A percentile compares a stretch with the other conserved stretches of the same genome.
These are phyloP conservation scores for Cichorium intybus DNA, from an alignment of 140 eudicot genomes.

Conservation along the genomic window DNA sequence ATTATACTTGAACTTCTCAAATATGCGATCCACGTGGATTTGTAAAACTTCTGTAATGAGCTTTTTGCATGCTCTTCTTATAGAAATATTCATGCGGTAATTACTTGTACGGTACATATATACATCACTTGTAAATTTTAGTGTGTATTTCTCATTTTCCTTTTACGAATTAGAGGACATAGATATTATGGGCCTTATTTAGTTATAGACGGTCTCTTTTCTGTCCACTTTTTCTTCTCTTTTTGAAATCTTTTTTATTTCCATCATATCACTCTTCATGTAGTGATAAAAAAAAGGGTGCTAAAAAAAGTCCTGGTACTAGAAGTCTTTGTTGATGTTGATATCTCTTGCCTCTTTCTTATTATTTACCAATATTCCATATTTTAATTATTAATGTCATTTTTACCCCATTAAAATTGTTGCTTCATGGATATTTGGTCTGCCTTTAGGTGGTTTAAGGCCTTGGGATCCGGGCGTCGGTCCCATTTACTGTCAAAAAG, in stretches of 20 bases:
- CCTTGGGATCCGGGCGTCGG: slow-evolving; percentile 3
- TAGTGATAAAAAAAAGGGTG: background rate
- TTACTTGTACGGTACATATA: background rate
- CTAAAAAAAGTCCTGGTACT: slow-evolving; percentile 11
- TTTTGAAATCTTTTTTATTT: background rate
- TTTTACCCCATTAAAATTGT: slow-evolving; percentile 23
- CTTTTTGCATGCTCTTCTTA: slow-evolving; percentile 18
- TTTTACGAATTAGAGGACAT: background rate
- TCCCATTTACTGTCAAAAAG: background rate
- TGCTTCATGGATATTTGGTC: slow-evolving; percentile 20
- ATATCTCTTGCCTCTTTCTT: slow-evolving; percentile 15
- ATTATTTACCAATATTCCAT: slow-evolving; percentile 7
- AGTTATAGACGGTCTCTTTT: background rate
- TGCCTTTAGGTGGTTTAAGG: slow-evolving; percentile 23
- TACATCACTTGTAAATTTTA: background rate
- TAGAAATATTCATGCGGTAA: slow-evolving; percentile 11
- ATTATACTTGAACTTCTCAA: background rate
- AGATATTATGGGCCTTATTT: background rate
- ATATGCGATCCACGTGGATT: slow-evolving; percentile 3
- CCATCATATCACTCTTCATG: slow-evolving; percentile 14
- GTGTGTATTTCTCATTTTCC: background rate
- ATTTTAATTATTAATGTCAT: slow-evolving; percentile 21
- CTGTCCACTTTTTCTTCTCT: background rate
- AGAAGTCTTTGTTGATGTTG: slow-evolving; percentile 32
- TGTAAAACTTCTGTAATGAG: background rate